These are phyloP conservation scores for Gelatoporia subvermispora DNA, from an alignment of 768 basidiomycete species.

Conservation along the genomic window DNA sequence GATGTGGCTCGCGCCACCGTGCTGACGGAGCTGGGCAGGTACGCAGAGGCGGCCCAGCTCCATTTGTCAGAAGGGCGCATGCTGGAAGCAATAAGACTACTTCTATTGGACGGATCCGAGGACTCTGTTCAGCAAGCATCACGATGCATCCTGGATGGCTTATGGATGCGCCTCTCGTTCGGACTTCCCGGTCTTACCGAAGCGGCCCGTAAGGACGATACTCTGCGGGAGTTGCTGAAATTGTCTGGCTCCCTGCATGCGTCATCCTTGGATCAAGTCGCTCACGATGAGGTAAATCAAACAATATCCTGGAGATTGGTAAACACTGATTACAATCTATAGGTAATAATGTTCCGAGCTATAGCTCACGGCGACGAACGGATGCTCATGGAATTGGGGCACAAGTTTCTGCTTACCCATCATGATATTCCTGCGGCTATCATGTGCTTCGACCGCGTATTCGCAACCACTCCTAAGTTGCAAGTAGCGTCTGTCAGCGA, in stretches of 20 bases:
- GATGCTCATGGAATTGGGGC: constrained; percentile 29
- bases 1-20: constrained; percentile 43
- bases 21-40: constrained; percentile 37
- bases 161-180: constrained; percentile 46
- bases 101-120: constrained; percentile 32
- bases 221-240: not conserved
- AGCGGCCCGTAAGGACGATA: not conserved
- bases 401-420: constrained; percentile 21
- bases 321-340: not conserved
- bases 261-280: not conserved
- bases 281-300: constrained; percentile 8
- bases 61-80: constrained; percentile 43
- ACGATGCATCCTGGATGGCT: constrained; percentile 34
- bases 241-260: not conserved
- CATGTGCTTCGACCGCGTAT: constrained; percentile 2
- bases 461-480: not conserved
- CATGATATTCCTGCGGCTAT: constrained; percentile 27
- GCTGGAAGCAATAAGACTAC: constrained; percentile 41
- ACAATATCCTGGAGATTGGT: too few species aligned
- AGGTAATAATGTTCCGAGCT: constrained; percentile 32
- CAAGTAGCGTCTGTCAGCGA: not conserved
- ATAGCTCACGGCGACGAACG: constrained; percentile 20
- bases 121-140: constrained; percentile 31
- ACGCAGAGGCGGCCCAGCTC: constrained; percentile 47
- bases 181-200: constrained; percentile 16